Base-by-base conservation (phyloP, 2,329 filamentous ascomycete species). In the Cercospora brassicicola region DNA sequence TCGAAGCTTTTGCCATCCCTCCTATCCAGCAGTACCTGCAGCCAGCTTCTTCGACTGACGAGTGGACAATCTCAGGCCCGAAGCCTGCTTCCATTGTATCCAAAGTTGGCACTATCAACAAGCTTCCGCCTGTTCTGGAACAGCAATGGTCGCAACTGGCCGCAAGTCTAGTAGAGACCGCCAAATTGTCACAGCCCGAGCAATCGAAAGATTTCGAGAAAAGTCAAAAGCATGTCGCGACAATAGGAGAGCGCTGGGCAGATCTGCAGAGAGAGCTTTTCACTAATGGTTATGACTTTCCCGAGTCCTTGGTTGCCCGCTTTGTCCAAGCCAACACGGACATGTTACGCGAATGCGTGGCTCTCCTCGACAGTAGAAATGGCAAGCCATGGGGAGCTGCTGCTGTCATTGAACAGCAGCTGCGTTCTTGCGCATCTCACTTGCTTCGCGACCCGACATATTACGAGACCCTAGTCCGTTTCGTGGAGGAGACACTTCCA, bases 141-240 rank as follows among this genome's bases (percentile, higher is more conserved):
- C 65, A 66, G 3, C 83, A 89, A 70, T 95, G 92, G 91, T 78
- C 82, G 2, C 82, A 82, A 1, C 79, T 93, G n/a, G 86, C 87
- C 0, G 81, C 86, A 0, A 78, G 84, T 0, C 80, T 97, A n/a
- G 82, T 89, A 28, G 83, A 88, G 33, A 85, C 86, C 42, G 88
- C 97, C 66, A 89, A 89, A 64, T 87, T 87, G 5, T 96, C 93
- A 0, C 85, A 92, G 4, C 93, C 94, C 0, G 93, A 94, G 76
- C 89, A 94, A 65, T 93, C 93, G 0, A 90, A 90, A 69, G 91
- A 93, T 18, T 91, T 91, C 72, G 84, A 87, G 28, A 84, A 84
- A 51, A 96, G 92, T 0, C 93, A 97, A 76, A 84, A 87, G 61
- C 82, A 83, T 48, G 84, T 96, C 28, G 86, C 87, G 9, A 84